Evolutionary conservation across 1,284 basidiomycete genomes (phyloP), one percentile per base, ranked within the genome.

Genomic region (Puccinia novopanici): DNA sequence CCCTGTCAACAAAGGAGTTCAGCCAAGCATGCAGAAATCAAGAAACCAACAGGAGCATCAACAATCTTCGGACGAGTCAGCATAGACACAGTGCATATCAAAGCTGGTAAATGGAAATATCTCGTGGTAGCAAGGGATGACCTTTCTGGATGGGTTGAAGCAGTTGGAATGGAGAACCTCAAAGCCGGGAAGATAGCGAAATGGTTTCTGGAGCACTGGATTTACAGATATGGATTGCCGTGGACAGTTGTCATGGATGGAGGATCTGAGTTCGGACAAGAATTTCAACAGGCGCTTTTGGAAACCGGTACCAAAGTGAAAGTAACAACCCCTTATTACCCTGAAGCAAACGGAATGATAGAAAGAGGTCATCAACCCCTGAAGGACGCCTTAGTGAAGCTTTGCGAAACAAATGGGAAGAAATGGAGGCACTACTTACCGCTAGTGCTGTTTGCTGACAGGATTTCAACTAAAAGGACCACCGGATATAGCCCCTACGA

Each of bases 131-230:
- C n/a, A n/a, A n/a, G n/a, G n/a, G n/a, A n/a, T n/a, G n/a, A n/a
- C n/a, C n/a, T n/a, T n/a, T n/a, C n/a, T n/a, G n/a, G n/a, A n/a
- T 65, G 61, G 61, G 61, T 65, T 5, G 42, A 50, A 27, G 68
- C 68, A 3, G 19, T 52, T 17, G 8, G 19, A 3, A 45, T 71
- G 27, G 68, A 24, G 50, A 27, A 42, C 8, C n/a, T n/a, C n/a
- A n/a, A n/a, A n/a, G n/a, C n/a, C n/a, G n/a, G n/a, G n/a, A n/a
- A n/a, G n/a, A n/a, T 71, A n/a, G 68, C 13, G 3, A 9, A 48
- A 15, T 71, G 15, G 22, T 50, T 52, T 4, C 12, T 24, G n/a
- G 27, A 71, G 42, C 13, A 17, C 17, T 52, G 68, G 68, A 9
- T 50, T 5, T 71, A 24, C 6, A 24, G 50, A 24, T 71, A 50